Evolutionary conservation across 75 land plant genomes (phyloP), one percentile per base, ranked within the genome.

Genomic region (Sequoiadendron giganteum): DNA sequence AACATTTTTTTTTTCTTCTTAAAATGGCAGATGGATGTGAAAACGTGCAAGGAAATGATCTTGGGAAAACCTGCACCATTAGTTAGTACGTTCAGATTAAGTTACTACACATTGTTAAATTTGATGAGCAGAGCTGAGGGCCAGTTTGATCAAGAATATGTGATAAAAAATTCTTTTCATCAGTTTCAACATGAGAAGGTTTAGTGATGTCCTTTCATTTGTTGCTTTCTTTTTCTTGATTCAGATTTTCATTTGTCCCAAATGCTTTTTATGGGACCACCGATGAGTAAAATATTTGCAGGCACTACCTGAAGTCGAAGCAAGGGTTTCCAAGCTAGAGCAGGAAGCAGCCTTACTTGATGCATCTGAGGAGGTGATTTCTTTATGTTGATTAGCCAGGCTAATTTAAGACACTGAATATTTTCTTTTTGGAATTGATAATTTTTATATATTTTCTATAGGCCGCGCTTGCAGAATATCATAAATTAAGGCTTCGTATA

Each of bases 121-220:
- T 79, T 94, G 42, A 93, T 94, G 95, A 94, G 95, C 65, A 90
- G 94, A 10, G 90, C 94, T 21, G 95, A 94, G 89, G 95, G 95
- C 32, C 95, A 94, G 58, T 94, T 94, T 85, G 89, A 93, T 85
- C 90, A 90, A 13, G 95, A 94, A 77, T 85, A 94, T 89, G 94
- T 93, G 54, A 94, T 94, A 61, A 91, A 87, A 85, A 88, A 94
- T 86, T 94, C 95, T 40, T 94, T 94, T 55, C 95, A 94, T 86
- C 94, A 94, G 81, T 94, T 94, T 86, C 95, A 94, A 91, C 93
- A 95, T 88, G 96, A 97, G 70, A 97, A 97, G 99, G 99, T 95
- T n/a, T 84, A 52, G 15, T 10, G 47, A 14, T 13, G 88, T 73
- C 68, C 11, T 82, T 48, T 34, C 38, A 39, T 65, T 65, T 65